Conservation (phyloP, 495 filamentous ascomycete genomes). For the Neurospora sp. region DNA sequence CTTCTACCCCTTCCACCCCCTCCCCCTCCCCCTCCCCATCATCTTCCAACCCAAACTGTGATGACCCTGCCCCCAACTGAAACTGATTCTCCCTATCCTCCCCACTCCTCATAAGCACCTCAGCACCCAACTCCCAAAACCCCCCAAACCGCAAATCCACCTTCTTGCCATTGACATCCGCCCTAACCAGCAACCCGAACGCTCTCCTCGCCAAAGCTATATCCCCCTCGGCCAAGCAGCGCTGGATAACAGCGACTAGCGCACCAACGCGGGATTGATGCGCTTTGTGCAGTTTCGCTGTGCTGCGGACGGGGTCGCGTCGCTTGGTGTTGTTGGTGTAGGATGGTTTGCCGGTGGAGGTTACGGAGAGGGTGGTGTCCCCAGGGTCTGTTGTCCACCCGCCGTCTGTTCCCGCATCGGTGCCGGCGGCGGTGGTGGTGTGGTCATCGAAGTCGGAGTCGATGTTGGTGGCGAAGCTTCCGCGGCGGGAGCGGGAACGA, state of each 20-base stretch:
- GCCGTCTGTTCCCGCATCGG: background rate
- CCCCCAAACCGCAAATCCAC: slow-evolving; percentile 29
- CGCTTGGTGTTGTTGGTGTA: too few species aligned
- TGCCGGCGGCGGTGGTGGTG: background rate
- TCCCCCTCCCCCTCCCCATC: too few species aligned
- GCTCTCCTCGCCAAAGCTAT: slow-evolving; percentile 28
- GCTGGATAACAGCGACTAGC: slow-evolving; percentile 22
- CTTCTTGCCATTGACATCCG: slow-evolving; percentile 13
- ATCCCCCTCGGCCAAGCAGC: slow-evolving; percentile 30
- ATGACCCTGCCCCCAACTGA: background rate
- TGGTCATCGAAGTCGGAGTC: background rate
- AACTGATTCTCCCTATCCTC: slow-evolving; percentile 6
- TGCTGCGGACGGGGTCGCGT: slow-evolving; percentile 2
- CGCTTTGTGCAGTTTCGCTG: background rate
- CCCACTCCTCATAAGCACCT: slow-evolving; percentile 33
- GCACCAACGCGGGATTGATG: slow-evolving; percentile 20
- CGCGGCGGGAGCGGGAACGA: background rate
- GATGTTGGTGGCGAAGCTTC: background rate
- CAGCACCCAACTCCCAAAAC: slow-evolving; percentile 33
- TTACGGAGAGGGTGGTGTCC: background rate
- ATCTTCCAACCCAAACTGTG: too few species aligned
- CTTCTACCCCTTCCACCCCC: slow-evolving; percentile 1
- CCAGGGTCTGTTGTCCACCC: background rate
- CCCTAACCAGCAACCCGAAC: slow-evolving; percentile 27
- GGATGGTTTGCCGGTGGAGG: background rate